Base-by-base conservation (phyloP, 257 asterid species). In the Ophiorrhiza pumila region DNA sequence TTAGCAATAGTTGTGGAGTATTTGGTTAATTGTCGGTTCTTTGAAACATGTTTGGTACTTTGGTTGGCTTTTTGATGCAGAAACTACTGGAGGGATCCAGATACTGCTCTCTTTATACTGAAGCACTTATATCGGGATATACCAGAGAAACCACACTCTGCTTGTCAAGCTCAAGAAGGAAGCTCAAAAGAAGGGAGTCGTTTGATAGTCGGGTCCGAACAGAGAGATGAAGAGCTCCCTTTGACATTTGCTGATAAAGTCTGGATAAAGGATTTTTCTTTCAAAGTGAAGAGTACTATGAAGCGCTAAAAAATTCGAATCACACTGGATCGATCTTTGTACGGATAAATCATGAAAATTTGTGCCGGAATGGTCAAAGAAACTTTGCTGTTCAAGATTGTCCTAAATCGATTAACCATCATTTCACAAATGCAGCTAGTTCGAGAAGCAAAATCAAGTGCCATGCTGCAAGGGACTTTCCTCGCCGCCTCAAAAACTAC, bases 71-170 rank as follows among this genome's bases (percentile, higher is more conserved):
- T 32, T 56, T 59, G 78, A 32, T 68, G 59, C 89, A 94, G 99
- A 72, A 95, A 92, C 82, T 95, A 95, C 78, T 95, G 99, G 98
- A 86, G 97, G 69, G 98, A 95, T 74, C 71, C 80, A 3, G 99
- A 95, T 77, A 92, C 99, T 0, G 98, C 97, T 47, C 96, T 95
- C 61, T 95, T 95, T 87, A 92, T 92, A 71, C 74, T 95, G 81
- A 92, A 85, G 81, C 96, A 95, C 84, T 83, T 95, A 82, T 95
- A 92, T 45, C 86, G 88, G 17, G 92, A 87, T 60, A 89, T 90
- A 78, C 85, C 90, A 7, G 96, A 95, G 62, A 87, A 84, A 67
- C 88, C 93, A 4, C 25, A 37, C 58, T 80, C 86, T 11, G 78
- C 57, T 0, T 15, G 4, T 9, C 87, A 73, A 52, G 78, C 81